Base-by-base conservation (phyloP, 208 protist species). In the Acanthamoeba royreba region DNA sequence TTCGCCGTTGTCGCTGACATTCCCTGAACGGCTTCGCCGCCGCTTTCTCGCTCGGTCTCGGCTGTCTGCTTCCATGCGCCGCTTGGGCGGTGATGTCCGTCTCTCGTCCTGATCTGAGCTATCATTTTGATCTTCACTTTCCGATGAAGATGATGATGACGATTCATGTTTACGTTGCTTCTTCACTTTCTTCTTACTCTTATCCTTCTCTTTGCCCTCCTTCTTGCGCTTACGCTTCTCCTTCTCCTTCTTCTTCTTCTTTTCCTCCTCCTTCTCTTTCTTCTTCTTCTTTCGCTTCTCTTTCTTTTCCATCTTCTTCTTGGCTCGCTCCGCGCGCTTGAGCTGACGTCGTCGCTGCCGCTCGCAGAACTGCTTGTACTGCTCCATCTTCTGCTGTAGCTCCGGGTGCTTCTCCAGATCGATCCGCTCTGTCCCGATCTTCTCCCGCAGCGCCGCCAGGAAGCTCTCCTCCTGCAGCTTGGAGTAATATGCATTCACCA, bases 291-390 rank as follows among this genome's bases (percentile, higher is more conserved):
- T 74, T 0, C 11, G 1, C 33, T 74, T 74, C 31, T 74, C 33
- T 2, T 42, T 1, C 63, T 74, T 74, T 38, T 74, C 63, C 63
- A 45, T 28, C 63, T 74, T 74, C 63, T 74, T 74, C 63, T 74
- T 74, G 63, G 28, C 63, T 8, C 63, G 63, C 33, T 74, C 19
- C 22, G 33, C 31, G 35, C 43, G 38, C 63, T 74, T 74, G 0
- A 28, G 63, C 33, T 74, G 63, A 17, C 63, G 63, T 38, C 43
- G 35, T 28, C 63, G 63, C 13, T 74, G 63, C 35, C 63, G 63
- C n/a, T 74, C 63, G 63, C 63, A 74, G 63, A 74, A 74, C 63
- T 74, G 63, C 63, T 74, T 74, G 63, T 74, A 74, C 63, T 74
- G 63, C 0, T 74, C 63, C 63, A 74, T 74, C 63, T 74, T 74